phyloP scores from a whole-genome alignment of 2,329 filamentous ascomycete genomes.

The Stachybotrys chlorohalonatus region DNA sequence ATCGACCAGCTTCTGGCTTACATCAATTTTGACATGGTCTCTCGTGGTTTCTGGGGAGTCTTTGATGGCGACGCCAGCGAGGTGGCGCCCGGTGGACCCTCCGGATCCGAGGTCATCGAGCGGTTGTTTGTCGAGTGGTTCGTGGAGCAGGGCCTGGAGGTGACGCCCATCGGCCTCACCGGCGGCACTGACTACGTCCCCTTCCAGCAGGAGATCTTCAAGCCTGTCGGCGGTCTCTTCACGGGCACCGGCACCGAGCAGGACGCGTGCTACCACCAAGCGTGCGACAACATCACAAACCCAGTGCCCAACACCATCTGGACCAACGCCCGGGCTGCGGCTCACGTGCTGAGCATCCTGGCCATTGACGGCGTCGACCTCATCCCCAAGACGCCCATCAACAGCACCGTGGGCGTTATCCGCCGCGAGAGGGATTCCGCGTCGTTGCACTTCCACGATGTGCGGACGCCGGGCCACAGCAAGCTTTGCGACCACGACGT shows the following conservation, averaged over 20 bases:
- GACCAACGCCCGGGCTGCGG: slow-evolving; percentile 32
- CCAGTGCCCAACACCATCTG: slow-evolving; percentile 20
- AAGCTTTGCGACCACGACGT: slow-evolving; percentile 16
- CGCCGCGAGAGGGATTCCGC: slow-evolving; percentile 8
- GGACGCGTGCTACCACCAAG: slow-evolving; percentile 20
- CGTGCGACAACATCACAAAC: slow-evolving; percentile 25
- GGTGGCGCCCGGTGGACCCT: slow-evolving; percentile 24
- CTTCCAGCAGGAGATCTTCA: slow-evolving; percentile 42
- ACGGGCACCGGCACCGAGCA: slow-evolving; percentile 48
- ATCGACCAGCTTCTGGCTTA: slow-evolving; percentile 25
- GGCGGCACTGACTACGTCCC: slow-evolving; percentile 53
- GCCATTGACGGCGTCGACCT: slow-evolving; percentile 12
- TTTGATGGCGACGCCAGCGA: slow-evolving; percentile 25
- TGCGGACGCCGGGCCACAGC: neutral
- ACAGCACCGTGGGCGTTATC: slow-evolving; percentile 9
- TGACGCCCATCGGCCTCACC: slow-evolving; percentile 13
- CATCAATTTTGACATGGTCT: slow-evolving; percentile 33
- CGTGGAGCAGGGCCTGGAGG: slow-evolving; percentile 18
- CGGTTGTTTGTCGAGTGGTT: slow-evolving; percentile 24
- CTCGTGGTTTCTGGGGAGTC: slow-evolving; percentile 23
- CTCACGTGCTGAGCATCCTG: slow-evolving; percentile 27
- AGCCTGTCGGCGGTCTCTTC: slow-evolving; percentile 49
- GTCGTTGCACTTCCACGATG: slow-evolving; percentile 11
- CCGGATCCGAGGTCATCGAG: slow-evolving; percentile 21
- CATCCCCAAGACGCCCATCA: slow-evolving; percentile 11